A percentile compares a stretch with the other conserved stretches of the same genome.
Evolutionary conservation across 495 filamentous ascomycete species (phyloP).

Genomic region (Parathielavia hyrcaniae): DNA sequence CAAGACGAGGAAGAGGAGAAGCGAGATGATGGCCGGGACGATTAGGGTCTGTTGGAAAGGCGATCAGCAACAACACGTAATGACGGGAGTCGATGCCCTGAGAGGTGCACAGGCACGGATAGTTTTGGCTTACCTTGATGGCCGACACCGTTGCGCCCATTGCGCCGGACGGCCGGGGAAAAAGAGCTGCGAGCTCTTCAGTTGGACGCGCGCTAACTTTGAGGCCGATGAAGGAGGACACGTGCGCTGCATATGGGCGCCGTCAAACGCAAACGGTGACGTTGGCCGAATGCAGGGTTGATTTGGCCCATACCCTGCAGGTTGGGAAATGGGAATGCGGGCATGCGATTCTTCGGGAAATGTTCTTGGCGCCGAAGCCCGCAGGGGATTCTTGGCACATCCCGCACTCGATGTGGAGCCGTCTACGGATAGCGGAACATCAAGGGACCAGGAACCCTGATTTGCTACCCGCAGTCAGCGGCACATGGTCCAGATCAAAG

Average conservation of each 20-base stretch:
- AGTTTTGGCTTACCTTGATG: constrained; percentile 41
- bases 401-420: constrained; percentile 7
- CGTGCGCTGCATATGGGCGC: too few relatives aligned
- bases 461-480: background rate
- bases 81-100: too few relatives aligned
- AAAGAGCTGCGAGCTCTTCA: background rate
- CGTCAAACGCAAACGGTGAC: too few relatives aligned
- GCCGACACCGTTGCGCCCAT: constrained; percentile 40
- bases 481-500: too few relatives aligned
- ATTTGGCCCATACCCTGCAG: background rate
- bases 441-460: background rate
- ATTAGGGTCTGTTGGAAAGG: constrained; percentile 59
- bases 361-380: constrained; percentile 1
- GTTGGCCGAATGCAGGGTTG: background rate
- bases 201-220: background rate
- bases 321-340: constrained; percentile 2
- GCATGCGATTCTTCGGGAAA: constrained; percentile 5
- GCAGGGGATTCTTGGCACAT: constrained; percentile 3
- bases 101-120: background rate
- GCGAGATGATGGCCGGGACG: constrained; percentile 70
- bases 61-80: background rate
- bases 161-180: background rate
- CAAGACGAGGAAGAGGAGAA: constrained; percentile 64
- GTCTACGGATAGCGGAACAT: background rate
- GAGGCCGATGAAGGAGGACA: too few relatives aligned